phyloP scores from a whole-genome alignment of 306 rosid species.

The Cyamopsis tetragonoloba region DNA sequence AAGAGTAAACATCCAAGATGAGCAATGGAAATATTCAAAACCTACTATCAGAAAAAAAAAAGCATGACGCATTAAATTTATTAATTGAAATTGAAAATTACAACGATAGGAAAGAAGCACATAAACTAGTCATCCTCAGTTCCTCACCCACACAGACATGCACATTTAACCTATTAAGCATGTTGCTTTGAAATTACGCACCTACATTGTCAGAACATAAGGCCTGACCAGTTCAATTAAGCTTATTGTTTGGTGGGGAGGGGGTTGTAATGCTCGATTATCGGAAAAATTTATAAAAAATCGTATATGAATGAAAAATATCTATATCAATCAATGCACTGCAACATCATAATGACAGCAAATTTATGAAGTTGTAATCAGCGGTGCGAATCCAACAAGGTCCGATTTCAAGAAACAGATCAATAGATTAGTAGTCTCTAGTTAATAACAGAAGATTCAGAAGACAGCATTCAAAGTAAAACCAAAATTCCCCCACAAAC shows the following conservation, averaged over 20 bases:
- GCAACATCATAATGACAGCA: neutral
- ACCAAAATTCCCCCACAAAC: neutral
- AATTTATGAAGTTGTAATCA: neutral
- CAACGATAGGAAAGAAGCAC: neutral
- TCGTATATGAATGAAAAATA: neutral
- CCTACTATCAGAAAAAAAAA: neutral
- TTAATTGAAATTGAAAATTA: neutral
- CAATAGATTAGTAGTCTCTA: neutral
- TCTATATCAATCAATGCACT: constrained; percentile 1
- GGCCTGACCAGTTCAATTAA: neutral
- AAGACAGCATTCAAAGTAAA: neutral
- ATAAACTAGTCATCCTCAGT: neutral
- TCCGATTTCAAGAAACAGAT: neutral
- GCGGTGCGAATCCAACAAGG: neutral
- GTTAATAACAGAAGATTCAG: neutral
- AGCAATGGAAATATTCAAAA: neutral
- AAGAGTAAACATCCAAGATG: neutral
- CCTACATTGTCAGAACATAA: neutral
- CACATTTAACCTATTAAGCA: neutral
- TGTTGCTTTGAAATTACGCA: constrained; percentile 5
- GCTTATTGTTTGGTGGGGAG: neutral
- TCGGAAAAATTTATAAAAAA: neutral
- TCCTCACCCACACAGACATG: neutral
- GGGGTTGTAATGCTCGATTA: neutral
- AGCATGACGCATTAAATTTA: neutral